Conservation (phyloP, 805 yeast genomes). For the Candida odintsovae region DNA sequence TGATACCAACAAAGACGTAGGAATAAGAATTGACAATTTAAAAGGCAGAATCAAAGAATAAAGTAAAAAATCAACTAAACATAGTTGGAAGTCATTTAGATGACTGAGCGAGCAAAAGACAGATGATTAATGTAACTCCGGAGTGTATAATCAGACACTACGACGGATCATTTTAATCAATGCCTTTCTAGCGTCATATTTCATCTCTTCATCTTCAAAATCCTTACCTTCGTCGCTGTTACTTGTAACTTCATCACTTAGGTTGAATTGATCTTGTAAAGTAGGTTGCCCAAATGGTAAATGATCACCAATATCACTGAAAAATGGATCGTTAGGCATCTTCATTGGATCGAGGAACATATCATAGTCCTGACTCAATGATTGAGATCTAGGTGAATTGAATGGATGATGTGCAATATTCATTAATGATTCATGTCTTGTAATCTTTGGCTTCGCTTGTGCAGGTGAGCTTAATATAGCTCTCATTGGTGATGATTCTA, state of each 20-base stretch:
- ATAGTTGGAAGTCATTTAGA: not conserved
- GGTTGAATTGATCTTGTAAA: constrained; percentile 1
- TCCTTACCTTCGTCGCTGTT: constrained; percentile 10
- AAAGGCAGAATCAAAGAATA: not conserved
- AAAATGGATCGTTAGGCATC: constrained; percentile 16
- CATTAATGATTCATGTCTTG: constrained; percentile 20
- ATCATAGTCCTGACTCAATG: constrained; percentile 13
- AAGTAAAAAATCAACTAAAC: not conserved
- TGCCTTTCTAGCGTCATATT: constrained; percentile 26
- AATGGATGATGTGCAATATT: constrained; percentile 6
- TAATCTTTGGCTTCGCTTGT: constrained; percentile 5
- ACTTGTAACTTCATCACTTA: constrained; percentile 3
- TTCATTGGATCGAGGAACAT: constrained; percentile 20
- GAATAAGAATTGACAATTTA: not conserved
- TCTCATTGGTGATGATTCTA: constrained; percentile 1
- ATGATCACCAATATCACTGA: constrained; percentile 14
- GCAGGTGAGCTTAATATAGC: not conserved
- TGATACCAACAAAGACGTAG: not conserved
- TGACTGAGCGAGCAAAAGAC: not conserved
- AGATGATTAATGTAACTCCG: not conserved
- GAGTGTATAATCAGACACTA: constrained; percentile 10
- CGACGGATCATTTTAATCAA: constrained; percentile 24
- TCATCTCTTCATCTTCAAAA: constrained; percentile 13
- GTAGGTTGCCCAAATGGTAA: constrained; percentile 4
- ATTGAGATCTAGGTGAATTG: constrained; percentile 12